A percentile compares a stretch with the other conserved stretches of the same genome.
Evolutionary conservation across 129 eudicot genomes (phyloP).

Genomic region (Centella asiatica): DNA sequence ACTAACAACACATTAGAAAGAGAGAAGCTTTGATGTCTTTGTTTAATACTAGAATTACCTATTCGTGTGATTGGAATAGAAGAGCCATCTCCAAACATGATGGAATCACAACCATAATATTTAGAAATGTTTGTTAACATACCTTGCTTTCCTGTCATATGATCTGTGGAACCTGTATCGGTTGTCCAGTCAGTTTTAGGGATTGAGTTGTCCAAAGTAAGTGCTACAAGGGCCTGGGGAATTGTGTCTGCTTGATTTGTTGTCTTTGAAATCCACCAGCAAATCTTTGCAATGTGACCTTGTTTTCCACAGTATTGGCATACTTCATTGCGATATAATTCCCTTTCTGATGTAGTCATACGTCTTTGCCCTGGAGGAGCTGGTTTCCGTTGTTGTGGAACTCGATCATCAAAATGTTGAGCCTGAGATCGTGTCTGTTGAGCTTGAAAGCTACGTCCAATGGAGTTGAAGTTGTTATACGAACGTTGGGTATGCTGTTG

Average conservation of each 20-base stretch:
- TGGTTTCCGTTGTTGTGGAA: no score
- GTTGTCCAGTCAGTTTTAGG: background rate
- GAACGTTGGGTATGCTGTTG: background rate
- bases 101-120: background rate
- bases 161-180: background rate
- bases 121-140: background rate
- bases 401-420: background rate
- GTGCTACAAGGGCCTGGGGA: constrained; percentile 1
- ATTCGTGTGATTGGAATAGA: background rate
- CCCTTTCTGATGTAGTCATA: background rate
- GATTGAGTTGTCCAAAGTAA: background rate
- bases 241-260: background rate
- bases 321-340: background rate
- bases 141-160: background rate
- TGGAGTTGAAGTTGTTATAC: background rate
- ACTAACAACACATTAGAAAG: background rate
- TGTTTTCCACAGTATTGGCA: background rate
- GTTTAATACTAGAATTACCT: background rate
- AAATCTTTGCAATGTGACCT: background rate
- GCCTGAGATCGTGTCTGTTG: background rate
- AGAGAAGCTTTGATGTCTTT: background rate
- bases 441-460: background rate
- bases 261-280: background rate
- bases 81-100: background rate
- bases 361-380: background rate